Conservation (phyloP, 2,329 filamentous ascomycete species). For the Cryphonectria japonica region DNA sequence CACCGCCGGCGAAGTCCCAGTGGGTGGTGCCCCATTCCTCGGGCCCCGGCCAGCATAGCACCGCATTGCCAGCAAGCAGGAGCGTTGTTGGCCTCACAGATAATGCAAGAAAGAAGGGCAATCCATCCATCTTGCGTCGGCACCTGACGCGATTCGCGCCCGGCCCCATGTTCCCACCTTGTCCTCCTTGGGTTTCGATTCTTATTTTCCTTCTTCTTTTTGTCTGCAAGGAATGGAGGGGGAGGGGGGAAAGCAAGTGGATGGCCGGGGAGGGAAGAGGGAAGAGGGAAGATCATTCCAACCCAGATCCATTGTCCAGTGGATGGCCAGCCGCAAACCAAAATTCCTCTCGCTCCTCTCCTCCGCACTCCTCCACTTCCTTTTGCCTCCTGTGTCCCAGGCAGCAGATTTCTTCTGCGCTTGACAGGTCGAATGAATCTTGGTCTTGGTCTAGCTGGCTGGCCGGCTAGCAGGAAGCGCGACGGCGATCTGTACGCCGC, state of each 20-base stretch:
- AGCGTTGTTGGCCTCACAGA: constrained; percentile 3
- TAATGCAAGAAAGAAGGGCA: not conserved
- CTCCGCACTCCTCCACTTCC: not conserved
- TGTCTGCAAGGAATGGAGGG: not conserved
- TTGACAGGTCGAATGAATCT: not conserved
- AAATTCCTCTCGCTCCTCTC: not conserved
- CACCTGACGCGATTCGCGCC: constrained; percentile 4
- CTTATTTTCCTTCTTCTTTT: not conserved
- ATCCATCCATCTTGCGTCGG: not conserved
- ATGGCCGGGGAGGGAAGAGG: not conserved
- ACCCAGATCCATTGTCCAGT: not conserved
- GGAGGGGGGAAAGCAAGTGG: not conserved
- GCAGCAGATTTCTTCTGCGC: not conserved
- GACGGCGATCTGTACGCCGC: constrained; percentile 5
- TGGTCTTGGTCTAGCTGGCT: not conserved
- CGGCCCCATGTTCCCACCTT: not conserved
- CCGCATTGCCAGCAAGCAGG: not conserved
- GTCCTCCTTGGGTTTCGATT: not conserved
- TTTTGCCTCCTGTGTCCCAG: not conserved
- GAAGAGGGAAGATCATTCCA: not conserved
- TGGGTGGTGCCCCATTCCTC: not conserved
- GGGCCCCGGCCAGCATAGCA: constrained; percentile 2
- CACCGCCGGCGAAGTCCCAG: constrained; percentile 8
- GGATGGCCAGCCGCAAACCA: not conserved
- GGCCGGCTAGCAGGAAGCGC: constrained; percentile 8